Evolutionary conservation across 306 rosid genomes (phyloP).

Genomic region (Rosa rugosa): DNA sequence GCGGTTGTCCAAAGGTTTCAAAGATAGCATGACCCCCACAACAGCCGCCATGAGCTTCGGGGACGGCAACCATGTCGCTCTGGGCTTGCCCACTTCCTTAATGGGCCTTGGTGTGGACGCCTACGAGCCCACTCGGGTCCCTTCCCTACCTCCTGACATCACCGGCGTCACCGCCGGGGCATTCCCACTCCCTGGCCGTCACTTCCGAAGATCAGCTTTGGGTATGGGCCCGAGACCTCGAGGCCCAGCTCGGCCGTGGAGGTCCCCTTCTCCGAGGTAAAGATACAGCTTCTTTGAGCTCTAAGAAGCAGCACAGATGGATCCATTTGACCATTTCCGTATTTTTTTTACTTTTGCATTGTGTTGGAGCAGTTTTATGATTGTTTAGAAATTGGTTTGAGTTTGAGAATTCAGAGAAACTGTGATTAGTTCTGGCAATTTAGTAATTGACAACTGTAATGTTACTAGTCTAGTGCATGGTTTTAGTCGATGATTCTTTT

Average conservation of each 20-base stretch:
- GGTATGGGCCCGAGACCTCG: conserved; percentile 90
- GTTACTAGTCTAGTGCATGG: background rate
- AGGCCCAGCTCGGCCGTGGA: conserved; percentile 84
- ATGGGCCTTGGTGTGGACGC: conserved; percentile 57
- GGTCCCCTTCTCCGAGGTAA: conserved; percentile 48
- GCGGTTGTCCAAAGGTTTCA: background rate
- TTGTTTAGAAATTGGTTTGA: background rate
- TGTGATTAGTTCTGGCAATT: background rate
- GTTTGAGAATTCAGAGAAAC: background rate
- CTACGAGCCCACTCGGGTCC: conserved; percentile 65
- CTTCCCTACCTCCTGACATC: conserved; percentile 58
- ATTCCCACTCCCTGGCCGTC: conserved; percentile 80
- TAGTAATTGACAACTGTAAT: background rate
- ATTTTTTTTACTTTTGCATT: background rate
- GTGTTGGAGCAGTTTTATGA: background rate
- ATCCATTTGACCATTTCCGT: conserved; percentile 5
- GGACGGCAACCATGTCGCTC: conserved; percentile 82
- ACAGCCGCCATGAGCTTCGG: conserved; percentile 80
- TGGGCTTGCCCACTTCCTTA: conserved; percentile 61
- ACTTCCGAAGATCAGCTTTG: conserved; percentile 62
- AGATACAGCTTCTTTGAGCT: background rate
- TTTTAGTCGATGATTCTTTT: background rate
- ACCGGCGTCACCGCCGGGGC: conserved; percentile 60
- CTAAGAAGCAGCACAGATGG: background rate
- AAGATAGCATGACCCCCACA: conserved; percentile 50